phyloP scores from a whole-genome alignment of 1,284 basidiomycete genomes.

The Earliella scabrosa region DNA sequence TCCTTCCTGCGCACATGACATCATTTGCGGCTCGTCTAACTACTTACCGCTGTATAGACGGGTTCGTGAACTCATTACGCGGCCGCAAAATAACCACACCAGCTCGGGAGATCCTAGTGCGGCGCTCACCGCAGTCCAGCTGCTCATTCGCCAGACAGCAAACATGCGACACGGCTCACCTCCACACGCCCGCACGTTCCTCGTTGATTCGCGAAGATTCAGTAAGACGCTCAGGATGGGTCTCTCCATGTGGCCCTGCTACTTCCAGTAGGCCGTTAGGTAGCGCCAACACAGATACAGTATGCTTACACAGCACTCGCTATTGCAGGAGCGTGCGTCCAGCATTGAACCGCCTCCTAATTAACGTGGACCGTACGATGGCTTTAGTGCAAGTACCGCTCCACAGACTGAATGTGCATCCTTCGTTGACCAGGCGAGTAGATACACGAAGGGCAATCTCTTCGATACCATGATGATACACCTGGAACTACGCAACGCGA shows the following conservation, averaged over 20 bases:
- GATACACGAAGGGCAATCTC: conserved; percentile 34
- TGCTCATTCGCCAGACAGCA: conserved; percentile 4
- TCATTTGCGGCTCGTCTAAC: too few species aligned
- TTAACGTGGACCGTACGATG: conserved; percentile 31
- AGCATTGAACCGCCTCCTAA: conserved; percentile 20
- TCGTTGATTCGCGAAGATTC: conserved; percentile 5
- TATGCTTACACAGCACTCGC: too few species aligned
- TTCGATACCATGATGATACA: conserved; percentile 32
- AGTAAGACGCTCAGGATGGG: conserved; percentile 9
- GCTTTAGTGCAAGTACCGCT: conserved; percentile 22
- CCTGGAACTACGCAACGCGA: conserved; percentile 24
- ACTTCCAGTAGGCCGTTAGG: too few species aligned
- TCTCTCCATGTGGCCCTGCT: too few species aligned
- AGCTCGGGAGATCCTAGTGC: background rate
- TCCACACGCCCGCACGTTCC: conserved; percentile 15
- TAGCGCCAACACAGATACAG: too few species aligned
- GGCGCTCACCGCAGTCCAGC: background rate
- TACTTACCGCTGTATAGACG: too few species aligned
- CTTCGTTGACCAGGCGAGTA: too few species aligned
- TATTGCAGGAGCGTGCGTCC: conserved; percentile 30
- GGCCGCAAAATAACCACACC: background rate
- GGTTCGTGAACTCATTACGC: background rate
- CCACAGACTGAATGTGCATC: background rate
- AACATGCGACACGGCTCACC: conserved; percentile 3
- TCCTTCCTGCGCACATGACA: background rate